Evolutionary conservation across 2,329 filamentous ascomycete genomes (phyloP).

Genomic region (Aspergillus latus): DNA sequence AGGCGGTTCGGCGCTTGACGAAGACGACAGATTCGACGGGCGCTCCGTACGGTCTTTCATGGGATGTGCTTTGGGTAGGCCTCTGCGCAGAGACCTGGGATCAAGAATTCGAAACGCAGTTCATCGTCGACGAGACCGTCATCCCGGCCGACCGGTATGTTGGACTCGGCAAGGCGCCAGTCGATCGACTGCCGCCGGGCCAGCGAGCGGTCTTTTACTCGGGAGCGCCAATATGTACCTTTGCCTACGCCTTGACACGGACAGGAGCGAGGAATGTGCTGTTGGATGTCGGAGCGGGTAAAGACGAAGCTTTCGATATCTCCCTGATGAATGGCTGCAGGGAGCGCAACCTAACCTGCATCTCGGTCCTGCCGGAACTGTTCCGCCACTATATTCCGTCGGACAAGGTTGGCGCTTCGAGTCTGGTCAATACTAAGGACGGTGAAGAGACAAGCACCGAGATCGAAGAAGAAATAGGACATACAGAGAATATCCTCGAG

Average conservation of each 20-base stretch:
- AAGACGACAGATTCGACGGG: not conserved
- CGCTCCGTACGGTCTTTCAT: slow-evolving; percentile 32
- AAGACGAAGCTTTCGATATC: slow-evolving; percentile 39
- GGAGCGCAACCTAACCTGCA: slow-evolving; percentile 31
- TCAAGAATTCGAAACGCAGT: slow-evolving; percentile 19
- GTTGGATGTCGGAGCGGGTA: slow-evolving; percentile 26
- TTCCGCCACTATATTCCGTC: slow-evolving; percentile 38
- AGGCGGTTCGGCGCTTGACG: slow-evolving; percentile 33
- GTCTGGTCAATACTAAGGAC: slow-evolving; percentile 22
- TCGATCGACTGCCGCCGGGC: slow-evolving; percentile 15
- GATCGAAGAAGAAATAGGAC: slow-evolving; percentile 33
- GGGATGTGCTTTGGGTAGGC: slow-evolving; percentile 43
- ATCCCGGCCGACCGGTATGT: slow-evolving; percentile 22
- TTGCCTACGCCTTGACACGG: slow-evolving; percentile 41
- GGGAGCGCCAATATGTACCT: slow-evolving; percentile 33
- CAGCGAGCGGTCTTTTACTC: slow-evolving; percentile 30
- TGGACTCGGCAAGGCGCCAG: slow-evolving; percentile 15
- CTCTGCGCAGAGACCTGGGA: slow-evolving; percentile 32
- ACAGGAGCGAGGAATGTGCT: slow-evolving; percentile 41
- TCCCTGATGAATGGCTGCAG: slow-evolving; percentile 34
- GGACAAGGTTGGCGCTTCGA: slow-evolving; percentile 24
- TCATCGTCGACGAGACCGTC: slow-evolving; percentile 26
- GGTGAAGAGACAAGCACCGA: slow-evolving; percentile 21
- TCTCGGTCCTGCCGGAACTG: slow-evolving; percentile 41
- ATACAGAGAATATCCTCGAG: slow-evolving; percentile 35